Percentiles rank a stretch among this genome's conserved stretches.
Conservation (phyloP, 176 grass and related monocot species). For the Oryza longistaminata region DNA sequence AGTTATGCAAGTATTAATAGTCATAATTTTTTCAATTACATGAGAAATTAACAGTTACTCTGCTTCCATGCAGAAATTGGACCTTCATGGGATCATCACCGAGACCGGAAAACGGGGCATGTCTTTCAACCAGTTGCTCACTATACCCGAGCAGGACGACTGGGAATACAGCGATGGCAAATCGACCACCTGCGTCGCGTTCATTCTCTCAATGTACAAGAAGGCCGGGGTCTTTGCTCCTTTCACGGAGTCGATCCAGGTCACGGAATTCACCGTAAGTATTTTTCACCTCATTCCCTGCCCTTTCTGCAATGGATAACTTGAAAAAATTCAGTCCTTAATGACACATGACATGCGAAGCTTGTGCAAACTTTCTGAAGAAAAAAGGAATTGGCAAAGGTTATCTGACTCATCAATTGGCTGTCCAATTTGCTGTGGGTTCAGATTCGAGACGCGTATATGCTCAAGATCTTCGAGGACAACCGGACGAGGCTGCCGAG, state of each 20-base stretch:
- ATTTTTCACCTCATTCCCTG: not conserved
- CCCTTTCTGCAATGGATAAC: not conserved
- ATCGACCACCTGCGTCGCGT: slow-evolving; percentile 90
- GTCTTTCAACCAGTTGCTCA: slow-evolving; percentile 90
- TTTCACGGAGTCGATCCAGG: slow-evolving; percentile 78
- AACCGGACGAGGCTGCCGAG: slow-evolving; percentile 74
- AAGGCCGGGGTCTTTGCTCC: slow-evolving; percentile 79
- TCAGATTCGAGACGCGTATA: slow-evolving; percentile 94
- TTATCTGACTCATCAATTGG: not conserved
- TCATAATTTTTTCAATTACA: not conserved
- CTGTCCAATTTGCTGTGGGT: not conserved
- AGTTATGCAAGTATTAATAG: too few species aligned
- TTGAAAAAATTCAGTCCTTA: too few species aligned
- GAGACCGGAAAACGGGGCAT: slow-evolving; percentile 84
- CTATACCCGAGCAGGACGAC: slow-evolving; percentile 90
- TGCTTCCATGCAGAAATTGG: slow-evolving; percentile 62
- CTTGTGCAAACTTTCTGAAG: not conserved
- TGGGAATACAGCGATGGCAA: slow-evolving; percentile 97
- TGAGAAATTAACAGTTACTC: slow-evolving; percentile 12
- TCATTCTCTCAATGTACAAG: slow-evolving; percentile 90
- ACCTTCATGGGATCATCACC: slow-evolving; percentile 72
- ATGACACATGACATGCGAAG: not conserved
- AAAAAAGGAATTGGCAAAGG: not conserved
- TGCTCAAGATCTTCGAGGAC: slow-evolving; percentile 92
- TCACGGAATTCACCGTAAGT: slow-evolving; percentile 98